These are phyloP conservation scores for Phytophthora fragariae DNA, from an alignment of 352 stramenopile genomes.

Conservation along the genomic window DNA sequence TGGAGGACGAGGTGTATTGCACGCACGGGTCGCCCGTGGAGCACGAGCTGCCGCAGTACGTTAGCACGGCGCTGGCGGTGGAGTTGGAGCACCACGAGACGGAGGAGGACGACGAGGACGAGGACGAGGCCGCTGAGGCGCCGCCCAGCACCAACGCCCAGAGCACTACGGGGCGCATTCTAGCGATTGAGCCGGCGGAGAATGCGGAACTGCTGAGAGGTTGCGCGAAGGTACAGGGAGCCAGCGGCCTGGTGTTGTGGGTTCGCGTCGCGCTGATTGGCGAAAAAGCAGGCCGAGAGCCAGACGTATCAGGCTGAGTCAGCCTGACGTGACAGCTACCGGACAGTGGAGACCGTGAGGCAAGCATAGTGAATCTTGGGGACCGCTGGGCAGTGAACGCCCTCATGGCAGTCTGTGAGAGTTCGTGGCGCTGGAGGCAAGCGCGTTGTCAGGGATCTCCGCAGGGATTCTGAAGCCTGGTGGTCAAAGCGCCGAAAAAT, in stretches of 20 bases:
- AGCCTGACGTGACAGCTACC: not conserved
- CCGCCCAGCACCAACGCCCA: constrained; percentile 13
- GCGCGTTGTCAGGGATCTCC: not conserved
- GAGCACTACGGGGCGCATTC: constrained; percentile 23
- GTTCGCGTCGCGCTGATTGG: not conserved
- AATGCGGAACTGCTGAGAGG: constrained; percentile 20
- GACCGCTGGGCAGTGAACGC: not conserved
- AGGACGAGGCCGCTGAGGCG: constrained; percentile 27
- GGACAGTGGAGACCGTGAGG: not conserved
- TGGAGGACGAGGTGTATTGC: constrained; percentile 57
- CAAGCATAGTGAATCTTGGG: not conserved
- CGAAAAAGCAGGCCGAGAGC: not conserved
- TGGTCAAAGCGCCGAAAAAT: not conserved
- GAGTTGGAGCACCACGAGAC: constrained; percentile 60
- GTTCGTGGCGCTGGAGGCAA: not conserved
- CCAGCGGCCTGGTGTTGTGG: constrained; percentile 11
- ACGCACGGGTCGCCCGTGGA: constrained; percentile 55
- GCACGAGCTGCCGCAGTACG: constrained; percentile 54
- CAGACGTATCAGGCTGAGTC: not conserved
- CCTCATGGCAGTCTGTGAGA: too few species aligned
- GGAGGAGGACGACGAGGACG: constrained; percentile 35
- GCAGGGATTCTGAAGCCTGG: not conserved
- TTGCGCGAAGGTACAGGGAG: constrained; percentile 32
- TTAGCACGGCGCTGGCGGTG: constrained; percentile 50
- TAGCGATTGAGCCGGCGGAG: constrained; percentile 4